phyloP scores from a whole-genome alignment of 2,329 filamentous ascomycete species.

The Alternaria sp. region DNA sequence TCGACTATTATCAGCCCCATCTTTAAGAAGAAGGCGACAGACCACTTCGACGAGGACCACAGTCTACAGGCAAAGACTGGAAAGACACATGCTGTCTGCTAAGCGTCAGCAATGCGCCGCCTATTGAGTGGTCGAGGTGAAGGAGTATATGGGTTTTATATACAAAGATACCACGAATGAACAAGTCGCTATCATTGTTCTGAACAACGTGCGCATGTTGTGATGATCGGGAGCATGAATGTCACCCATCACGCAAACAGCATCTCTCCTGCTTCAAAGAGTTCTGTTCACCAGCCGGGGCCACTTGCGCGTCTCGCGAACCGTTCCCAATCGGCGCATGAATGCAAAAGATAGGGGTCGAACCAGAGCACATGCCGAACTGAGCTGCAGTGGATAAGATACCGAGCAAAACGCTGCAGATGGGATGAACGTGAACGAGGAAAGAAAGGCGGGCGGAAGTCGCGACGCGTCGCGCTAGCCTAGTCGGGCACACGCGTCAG shows the following conservation, averaged over 20 bases:
- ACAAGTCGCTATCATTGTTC: background rate
- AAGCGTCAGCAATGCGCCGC: background rate
- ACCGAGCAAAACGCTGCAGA: background rate
- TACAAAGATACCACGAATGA: background rate
- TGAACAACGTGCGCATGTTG: background rate
- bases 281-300: background rate
- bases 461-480: background rate
- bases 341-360: background rate
- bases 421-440: background rate
- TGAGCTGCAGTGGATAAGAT: background rate
- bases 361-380: too few species aligned
- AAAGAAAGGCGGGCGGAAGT: background rate
- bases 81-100: constrained; percentile 90
- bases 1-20: constrained; percentile 35
- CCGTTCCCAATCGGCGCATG: background rate
- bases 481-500: background rate
- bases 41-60: constrained; percentile 79
- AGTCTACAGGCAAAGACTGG: constrained; percentile 87
- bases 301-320: background rate
- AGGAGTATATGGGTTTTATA: background rate
- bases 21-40: constrained; percentile 44
- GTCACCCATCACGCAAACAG: background rate
- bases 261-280: background rate
- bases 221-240: background rate
- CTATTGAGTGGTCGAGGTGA: too few species aligned